Evolutionary conservation across 768 basidiomycete species (phyloP), one percentile per base, ranked within the genome.

Genomic region (Lanmaoa pseudosensibilis): DNA sequence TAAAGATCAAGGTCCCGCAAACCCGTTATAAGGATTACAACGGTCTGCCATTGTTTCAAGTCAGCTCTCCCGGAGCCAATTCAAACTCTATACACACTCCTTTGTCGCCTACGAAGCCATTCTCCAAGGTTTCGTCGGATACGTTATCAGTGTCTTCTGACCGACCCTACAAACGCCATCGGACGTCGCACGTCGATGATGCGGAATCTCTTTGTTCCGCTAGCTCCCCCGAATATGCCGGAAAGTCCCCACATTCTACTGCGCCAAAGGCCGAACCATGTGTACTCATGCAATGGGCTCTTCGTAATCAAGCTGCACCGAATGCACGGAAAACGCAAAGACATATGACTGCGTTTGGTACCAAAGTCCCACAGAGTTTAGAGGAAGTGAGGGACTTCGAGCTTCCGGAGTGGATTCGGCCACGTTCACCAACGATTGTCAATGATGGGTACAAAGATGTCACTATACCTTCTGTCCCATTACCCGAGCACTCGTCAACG

Each of bases 311-410:
- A 47, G 69, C 71, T 11, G 73, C 75, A 41, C 78, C 77, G 15
- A 74, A 73, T 19, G 71, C 75, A 23, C 73, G 83, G 52, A 79
- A 81, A 65, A 78, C 81, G 12, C 77, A 78, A 58, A 76, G 86
- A 55, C 78, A 82, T 58, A 70, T 79, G 40, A 78, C 75, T 16
- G 83, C 86, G 10, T 90, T 88, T 64, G 87, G 88, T 0, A 73
- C 75, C 41, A 78, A 82, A 58, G 73, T 87, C n/a, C 82, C 82
- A 6, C 62, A 66, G 1, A 78, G 75, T 36, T 56, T 84, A 37
- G 78, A 79, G 56, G 77, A 80, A 51, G 56, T 73, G 32, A 74
- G 70, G 57, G 85, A 87, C 41, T 89, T 81, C 62, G 77, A 80
- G 60, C 69, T 85, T 37, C 87, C 88, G 0, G 57, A 69, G 19